Evolutionary conservation across 2,329 filamentous ascomycete genomes (phyloP), one percentile per base, ranked within the genome.

Genomic region (Beauveria sp.): DNA sequence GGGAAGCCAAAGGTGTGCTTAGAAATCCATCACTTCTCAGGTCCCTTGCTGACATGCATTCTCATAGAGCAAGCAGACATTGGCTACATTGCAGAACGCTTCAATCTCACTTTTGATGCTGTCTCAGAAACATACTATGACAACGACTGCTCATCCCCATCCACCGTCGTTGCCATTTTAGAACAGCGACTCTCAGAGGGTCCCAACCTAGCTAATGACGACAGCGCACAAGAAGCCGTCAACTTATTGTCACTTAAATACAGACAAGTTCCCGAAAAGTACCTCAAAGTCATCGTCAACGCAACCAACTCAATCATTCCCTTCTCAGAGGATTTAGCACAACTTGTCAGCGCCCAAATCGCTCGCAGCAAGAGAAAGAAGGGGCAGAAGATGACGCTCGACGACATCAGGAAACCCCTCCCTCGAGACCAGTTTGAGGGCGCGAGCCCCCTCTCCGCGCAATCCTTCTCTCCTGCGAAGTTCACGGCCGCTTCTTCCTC

Each of bases 261-360:
- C 51, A 70, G 72, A 18, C 76, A 77, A 63, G 70, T 81, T 0
- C 79, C 79, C 1, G 68, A 68, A 20, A 65, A 74, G n/a, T 79
- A 79, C 57, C 69, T 81, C 62, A 66, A 70, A 2, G 74, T 76
- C 2, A 69, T 79, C 18, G 72, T 80, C 5, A 75, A 78, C 30
- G 71, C 77, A 14, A 74, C 76, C 1, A 67, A 69, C 6, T 67
- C 72, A 10, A 69, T 71, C 24, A 66, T 68, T 0, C 66, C 72
- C 22, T 73, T 73, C 62, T 68, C 72, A 0, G 69, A 75, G 20
- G 77, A 80, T 34, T 68, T 82, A 7, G 73, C 79, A 34, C 64
- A 70, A 9, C 68, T 77, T 30, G 66, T 80, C 8, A 76, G 75
- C 65, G 72, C 71, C 43, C 68, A 80, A 64, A 78, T 78, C 61